These are phyloP conservation scores for Cokeromyces recurvatus DNA, from an alignment of 371 early-diverging fungal genomes.

Conservation along the genomic window DNA sequence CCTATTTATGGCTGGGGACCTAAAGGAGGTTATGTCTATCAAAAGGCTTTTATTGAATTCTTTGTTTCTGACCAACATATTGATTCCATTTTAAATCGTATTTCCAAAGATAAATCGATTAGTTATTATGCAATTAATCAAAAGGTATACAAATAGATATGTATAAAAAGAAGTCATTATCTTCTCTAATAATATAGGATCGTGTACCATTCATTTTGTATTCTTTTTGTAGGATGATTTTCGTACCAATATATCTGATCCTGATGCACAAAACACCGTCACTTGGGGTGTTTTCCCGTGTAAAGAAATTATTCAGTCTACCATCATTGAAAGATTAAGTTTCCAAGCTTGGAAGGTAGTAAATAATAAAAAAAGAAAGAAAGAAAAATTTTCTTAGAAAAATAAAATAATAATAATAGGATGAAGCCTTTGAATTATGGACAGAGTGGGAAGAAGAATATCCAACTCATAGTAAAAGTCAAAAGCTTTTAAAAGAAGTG, in stretches of 20 bases:
- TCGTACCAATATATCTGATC: conserved; percentile 56
- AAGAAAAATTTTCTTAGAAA: neutral
- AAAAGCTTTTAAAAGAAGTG: conserved; percentile 57
- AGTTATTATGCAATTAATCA: conserved; percentile 88
- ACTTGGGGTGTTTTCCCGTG: conserved; percentile 98
- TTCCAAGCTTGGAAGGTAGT: conserved; percentile 88
- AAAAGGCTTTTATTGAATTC: conserved; percentile 85
- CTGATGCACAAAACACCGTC: conserved; percentile 69
- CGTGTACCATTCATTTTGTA: too few species aligned
- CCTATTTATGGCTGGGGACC: conserved; percentile 93
- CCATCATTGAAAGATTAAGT: conserved; percentile 83
- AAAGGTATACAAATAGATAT: conserved; percentile 25
- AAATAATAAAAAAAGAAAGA: conserved; percentile 4
- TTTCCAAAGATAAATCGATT: conserved; percentile 56
- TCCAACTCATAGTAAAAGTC: conserved; percentile 47
- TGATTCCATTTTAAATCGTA: conserved; percentile 34
- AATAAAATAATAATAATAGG: conserved; percentile 19
- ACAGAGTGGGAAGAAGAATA: conserved; percentile 85
- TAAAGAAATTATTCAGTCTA: conserved; percentile 91
- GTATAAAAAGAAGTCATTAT: neutral
- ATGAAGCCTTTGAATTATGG: conserved; percentile 91
- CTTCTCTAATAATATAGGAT: too few species aligned
- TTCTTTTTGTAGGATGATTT: conserved; percentile 57
- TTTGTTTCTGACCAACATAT: conserved; percentile 60
- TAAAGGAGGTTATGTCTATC: conserved; percentile 88